A percentile compares a stretch with the other conserved stretches of the same genome.
phyloP scores from a whole-genome alignment of 2,329 filamentous ascomycete species.

The Pestalotiopsis sp. region DNA sequence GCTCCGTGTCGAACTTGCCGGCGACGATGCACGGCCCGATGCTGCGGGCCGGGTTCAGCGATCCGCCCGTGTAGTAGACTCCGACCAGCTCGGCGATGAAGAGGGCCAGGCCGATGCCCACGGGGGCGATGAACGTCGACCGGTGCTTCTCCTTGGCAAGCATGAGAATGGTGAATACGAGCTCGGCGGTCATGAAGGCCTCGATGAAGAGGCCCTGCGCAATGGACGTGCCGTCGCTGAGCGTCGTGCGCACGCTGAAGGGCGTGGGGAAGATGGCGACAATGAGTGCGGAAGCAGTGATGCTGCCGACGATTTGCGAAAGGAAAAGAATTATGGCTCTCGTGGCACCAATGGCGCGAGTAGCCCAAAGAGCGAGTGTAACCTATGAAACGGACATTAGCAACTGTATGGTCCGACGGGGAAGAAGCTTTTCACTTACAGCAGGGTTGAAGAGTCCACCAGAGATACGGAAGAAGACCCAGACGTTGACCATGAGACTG shows the following conservation, averaged over 20 bases:
- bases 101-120: constrained; percentile 63
- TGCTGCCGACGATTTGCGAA: constrained; percentile 17
- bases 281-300: constrained; percentile 35
- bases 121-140: constrained; percentile 61
- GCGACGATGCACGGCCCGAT: constrained; percentile 39
- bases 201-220: constrained; percentile 57
- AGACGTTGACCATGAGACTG: constrained; percentile 37
- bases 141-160: constrained; percentile 64
- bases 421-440: constrained; percentile 15
- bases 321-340: constrained; percentile 17
- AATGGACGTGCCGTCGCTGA: constrained; percentile 44
- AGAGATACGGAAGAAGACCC: constrained; percentile 41
- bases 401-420: neutral
- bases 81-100: constrained; percentile 51
- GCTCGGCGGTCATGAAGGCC: constrained; percentile 53
- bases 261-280: constrained; percentile 44
- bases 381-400: neutral
- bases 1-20: constrained; percentile 33
- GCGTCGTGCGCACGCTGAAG: constrained; percentile 47
- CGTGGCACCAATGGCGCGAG: constrained; percentile 12
- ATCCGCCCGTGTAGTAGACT: constrained; percentile 39
- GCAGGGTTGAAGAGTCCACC: constrained; percentile 24
- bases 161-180: constrained; percentile 60
- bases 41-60: constrained; percentile 41
- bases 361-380: constrained; percentile 19